Evolutionary conservation across 345 rosid species (phyloP), one percentile per base, ranked within the genome.

Genomic region (Arabidopsis arenosa): DNA sequence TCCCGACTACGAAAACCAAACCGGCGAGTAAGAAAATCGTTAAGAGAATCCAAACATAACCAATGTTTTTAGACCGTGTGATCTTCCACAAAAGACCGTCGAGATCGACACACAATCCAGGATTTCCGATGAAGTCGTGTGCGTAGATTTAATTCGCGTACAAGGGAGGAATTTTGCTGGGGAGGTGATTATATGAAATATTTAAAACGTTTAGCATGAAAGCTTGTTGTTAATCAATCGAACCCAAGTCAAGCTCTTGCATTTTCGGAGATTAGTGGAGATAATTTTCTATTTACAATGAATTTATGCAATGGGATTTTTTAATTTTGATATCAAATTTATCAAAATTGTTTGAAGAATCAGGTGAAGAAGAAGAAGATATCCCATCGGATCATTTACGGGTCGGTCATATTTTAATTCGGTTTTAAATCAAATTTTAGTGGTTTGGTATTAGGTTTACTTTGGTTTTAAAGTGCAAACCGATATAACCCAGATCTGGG

Each of bases 191-290:
- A 59, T 87, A 76, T 0, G 99, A 95, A 57, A 95, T 73, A 60
- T 95, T 95, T 6, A 95, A 72, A 82, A 79, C n/a, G 72, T 90
- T 88, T 5, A 95, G 89, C 86, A 85, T 90, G 88, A 79, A 8
- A 95, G 81, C 69, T 52, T 64, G 51, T 92, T 92, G 68, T 81
- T 78, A 79, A 63, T 84, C 35, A 95, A 59, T 26, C 97, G 85
- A 44, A 90, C 86, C 45, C 97, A 89, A 9, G 52, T 39, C 52
- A 90, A 83, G 84, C 92, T 95, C 70, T 52, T 49, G 73, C 97
- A 95, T 17, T 81, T 82, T 0, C 87, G 88, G 3, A 95, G 70
- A 72, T 73, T 77, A 15, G n/a, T 82, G 1, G 99, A 90, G 18
- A 95, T 87, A n/a, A n/a, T n/a, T n/a, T n/a, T n/a, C n/a, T n/a